Evolutionary conservation across 1,139 yeast genomes (phyloP), one percentile per base, ranked within the genome.

Genomic region (Groenewaldozyma auringiensis): DNA sequence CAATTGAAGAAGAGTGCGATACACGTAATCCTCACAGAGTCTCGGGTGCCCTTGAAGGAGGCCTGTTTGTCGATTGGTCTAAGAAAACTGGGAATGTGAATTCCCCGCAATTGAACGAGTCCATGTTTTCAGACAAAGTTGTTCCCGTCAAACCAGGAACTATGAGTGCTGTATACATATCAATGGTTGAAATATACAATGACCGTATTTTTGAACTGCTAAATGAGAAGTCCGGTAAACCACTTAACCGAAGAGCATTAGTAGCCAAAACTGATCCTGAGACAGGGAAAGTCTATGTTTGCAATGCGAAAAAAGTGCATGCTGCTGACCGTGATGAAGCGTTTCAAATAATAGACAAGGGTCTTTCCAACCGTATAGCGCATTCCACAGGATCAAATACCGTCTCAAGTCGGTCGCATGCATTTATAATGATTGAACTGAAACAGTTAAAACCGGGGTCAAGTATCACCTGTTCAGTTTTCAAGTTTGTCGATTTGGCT

Each of bases 401-500:
- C 20, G 50, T 54, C 1, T 64, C 68, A 9, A 60, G 67, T 25
- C 58, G 74, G 44, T 69, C 73, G 0, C 75, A 70, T 52, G 63
- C 71, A 4, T 65, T 70, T 43, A 57, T 66, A 2, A 59, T 59
- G 33, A 56, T 70, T 40, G 71, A 69, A 42, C 44, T 63, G 35
- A 59, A 57, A 44, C 48, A 52, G 16, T 48, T 53, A 47, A 14
- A 32, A 40, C 14, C 40, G 43, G 17, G 44, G 43, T 16, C 42
- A 40, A 2, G n/a, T 6, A 49, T 53, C 14, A 31, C 41, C n/a
- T 43, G 53, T 9, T 46, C 62, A 1, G 49, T 54, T 4, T 57
- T 75, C 35, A 69, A 74, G 0, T 58, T 75, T 42, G 75, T 73
- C 0, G 79, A 75, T 50, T 53, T 75, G 22, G 78, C 79, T 0